Evolutionary conservation across 768 basidiomycete genomes (phyloP), one percentile per base, ranked within the genome.

Genomic region (Lyophyllum semitale): DNA sequence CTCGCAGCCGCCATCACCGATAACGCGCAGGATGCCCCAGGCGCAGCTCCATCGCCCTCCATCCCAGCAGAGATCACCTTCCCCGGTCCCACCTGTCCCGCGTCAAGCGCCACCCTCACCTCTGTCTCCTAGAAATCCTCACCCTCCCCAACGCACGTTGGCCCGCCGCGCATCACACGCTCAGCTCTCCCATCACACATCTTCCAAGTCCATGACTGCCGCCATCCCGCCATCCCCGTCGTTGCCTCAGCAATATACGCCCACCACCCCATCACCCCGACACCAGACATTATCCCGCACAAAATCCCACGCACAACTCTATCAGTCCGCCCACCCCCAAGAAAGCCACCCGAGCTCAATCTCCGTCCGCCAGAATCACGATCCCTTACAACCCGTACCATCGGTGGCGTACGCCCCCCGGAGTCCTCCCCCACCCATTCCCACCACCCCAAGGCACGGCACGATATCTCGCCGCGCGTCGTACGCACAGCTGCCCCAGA

Each of bases 391-490:
- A 22, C 48, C 48, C 11, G 46, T 55, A 23, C 54, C 44, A 18
- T 47, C 63, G 1, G 33, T 43, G 38, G 40, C 55, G n/a, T 40
- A 53, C 51, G 43, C 54, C 1, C 22, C 53, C 11, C 26, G 42
- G n/a, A 41, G 26, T 29, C 40, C 58, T 18, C 41, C 38, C 33
- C 54, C 37, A 42, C 18, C 52, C 7, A 53, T 59, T 15, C 55
- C 59, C 27, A 22, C 57, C 35, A 37, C 62, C 49, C 15, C 59
- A n/a, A 45, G 17, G 44, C 26, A 12, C 27, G 27, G 63, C 1
- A 53, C 61, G 8, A 63, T 71, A 18, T 43, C 61, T 8, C 67
- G 68, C 30, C 58, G 67, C 3, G 53, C 63, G 17, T 73, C 69
- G 18, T 60, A 60, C 27, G 68, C 65, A 2, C 70, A 67, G 25